Base-by-base conservation (phyloP, 768 basidiomycete genomes). In the Imleria badia region DNA sequence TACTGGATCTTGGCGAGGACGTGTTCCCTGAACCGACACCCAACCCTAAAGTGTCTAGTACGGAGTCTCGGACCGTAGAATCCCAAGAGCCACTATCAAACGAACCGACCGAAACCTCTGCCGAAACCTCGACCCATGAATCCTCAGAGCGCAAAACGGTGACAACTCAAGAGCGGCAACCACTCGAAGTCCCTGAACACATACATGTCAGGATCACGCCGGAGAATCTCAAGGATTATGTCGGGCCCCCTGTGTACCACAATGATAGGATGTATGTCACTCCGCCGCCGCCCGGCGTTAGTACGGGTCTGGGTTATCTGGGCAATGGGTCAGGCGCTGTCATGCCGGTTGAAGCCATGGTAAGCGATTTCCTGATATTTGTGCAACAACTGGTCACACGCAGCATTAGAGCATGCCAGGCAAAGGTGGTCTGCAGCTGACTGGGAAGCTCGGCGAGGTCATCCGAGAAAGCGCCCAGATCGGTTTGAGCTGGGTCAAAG, bases 391-490 rank as follows among this genome's bases (percentile, higher is more conserved):
- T 11, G n/a, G 35, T 56, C 13, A 57, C 36, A 7, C 5, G 15
- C 11, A 11, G 12, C 3, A 8, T 22, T 68, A 94, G 93, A 86
- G 86, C 47, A 98, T 97, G 94, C 95, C 96, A 23, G 97, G 97
- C 3, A 96, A 96, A 69, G 96, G 96, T 13, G 81, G 80, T 15
- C 77, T 99, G 3, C 94, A 94, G 61, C 75, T 98, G 9, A 98
- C 97, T 0, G 97, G 97, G 36, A 98, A 98, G 73, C 86, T 99
- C 5, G 96, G 96, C 41, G 97, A 99, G 64, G 97, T 98, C 56
- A 98, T 99, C 69, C 82, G 92, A 35, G 97, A 98, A 74, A 92
- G 89, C 58, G 94, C 95, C 1, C 93, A 97, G 69, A 97, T 99
- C 59, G 93, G 89, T 5, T 73, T 98, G 56, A 89, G 89, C 66